Evolutionary conservation across 495 filamentous ascomycete species (phyloP).

Genomic region (Thermothielavioides terrestris): DNA sequence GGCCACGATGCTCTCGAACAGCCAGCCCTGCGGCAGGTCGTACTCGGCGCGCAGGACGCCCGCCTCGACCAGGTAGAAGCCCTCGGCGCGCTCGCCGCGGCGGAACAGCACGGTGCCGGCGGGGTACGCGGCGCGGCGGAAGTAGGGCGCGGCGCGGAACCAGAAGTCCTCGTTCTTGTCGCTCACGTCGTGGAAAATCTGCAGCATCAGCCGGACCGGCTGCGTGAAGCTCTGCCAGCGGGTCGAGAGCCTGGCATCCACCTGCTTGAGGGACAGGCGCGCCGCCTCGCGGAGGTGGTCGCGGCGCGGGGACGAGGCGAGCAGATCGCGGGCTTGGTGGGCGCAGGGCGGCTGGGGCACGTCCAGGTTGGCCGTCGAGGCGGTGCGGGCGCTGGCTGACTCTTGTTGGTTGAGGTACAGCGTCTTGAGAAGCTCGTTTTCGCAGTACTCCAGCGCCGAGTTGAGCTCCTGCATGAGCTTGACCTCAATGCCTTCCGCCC

Average conservation of each 20-base stretch:
- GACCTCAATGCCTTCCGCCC: conserved; percentile 55
- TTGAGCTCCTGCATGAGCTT: conserved; percentile 84
- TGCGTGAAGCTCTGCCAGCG: conserved; percentile 81
- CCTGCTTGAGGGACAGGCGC: conserved; percentile 53
- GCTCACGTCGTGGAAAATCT: conserved; percentile 81
- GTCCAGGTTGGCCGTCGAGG: conserved; percentile 40
- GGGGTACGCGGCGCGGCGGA: conserved; percentile 54
- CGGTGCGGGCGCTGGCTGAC: conserved; percentile 27
- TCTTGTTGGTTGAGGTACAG: conserved; percentile 57
- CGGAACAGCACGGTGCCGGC: conserved; percentile 68
- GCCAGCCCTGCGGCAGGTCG: conserved; percentile 75
- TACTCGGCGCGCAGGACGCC: conserved; percentile 88
- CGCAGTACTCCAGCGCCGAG: conserved; percentile 83
- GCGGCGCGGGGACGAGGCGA: conserved; percentile 70
- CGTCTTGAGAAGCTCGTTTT: conserved; percentile 85
- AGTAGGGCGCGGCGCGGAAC: conserved; percentile 68
- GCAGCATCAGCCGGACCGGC: conserved; percentile 81
- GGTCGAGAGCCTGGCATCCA: conserved; percentile 38
- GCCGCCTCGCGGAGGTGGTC: conserved; percentile 71
- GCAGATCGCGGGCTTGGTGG: conserved; percentile 28
- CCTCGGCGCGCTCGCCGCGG: conserved; percentile 58
- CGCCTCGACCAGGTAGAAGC: conserved; percentile 85
- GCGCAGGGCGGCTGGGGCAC: conserved; percentile 35
- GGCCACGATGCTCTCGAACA: conserved; percentile 85
- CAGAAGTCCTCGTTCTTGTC: conserved; percentile 89